Evolutionary conservation across 371 early-diverging fungal genomes (phyloP), one percentile per base, ranked within the genome.

Genomic region (Apophysomyces elegans): DNA sequence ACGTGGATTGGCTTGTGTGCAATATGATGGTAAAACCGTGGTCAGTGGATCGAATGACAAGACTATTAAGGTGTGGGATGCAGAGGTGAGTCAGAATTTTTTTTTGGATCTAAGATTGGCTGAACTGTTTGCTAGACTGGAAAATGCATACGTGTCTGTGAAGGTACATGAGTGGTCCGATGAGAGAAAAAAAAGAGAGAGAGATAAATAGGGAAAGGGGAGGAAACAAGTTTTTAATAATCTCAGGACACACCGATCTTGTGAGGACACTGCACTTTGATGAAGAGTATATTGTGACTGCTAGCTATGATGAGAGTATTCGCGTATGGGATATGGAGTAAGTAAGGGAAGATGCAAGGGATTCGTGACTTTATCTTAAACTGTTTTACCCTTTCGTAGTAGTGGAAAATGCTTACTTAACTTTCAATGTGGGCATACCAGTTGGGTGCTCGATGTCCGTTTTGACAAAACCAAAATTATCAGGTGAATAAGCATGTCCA

Each of bases 21-120:
- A 96, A 65, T 98, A 88, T 73, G 94, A 95, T 72, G 96, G 96
- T 16, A 84, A 88, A 59, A 79, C 85, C 9, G 92, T 98, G 46
- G 94, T 96, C 0, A 94, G 95, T 13, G 99, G 98, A 7, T 96
- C 96, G 13, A 92, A 96, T 77, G 99, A 99, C 76, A 88, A 89
- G 70, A 91, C 96, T 11, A 95, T 99, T 71, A 90, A 90, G 70
- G 80, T 99, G 5, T 99, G 99, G 99, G 90, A 96, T 70, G 91
- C 93, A 1, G 83, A 74, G 70, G 76, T 74, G 46, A 74, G 35
- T 70, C 12, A 26, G 58, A 26, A 63, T 6, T 58, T 11, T n/a
- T n/a, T n/a, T 21, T 21, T 41, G 38, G 18, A 7, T 50, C 32
- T 9, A n/a, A 50, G 18, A 16, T 37, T 14, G 54, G 38, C 26